These are phyloP conservation scores for Phytophthora fragariaefolia DNA, from an alignment of 352 stramenopile genomes.

Conservation along the genomic window DNA sequence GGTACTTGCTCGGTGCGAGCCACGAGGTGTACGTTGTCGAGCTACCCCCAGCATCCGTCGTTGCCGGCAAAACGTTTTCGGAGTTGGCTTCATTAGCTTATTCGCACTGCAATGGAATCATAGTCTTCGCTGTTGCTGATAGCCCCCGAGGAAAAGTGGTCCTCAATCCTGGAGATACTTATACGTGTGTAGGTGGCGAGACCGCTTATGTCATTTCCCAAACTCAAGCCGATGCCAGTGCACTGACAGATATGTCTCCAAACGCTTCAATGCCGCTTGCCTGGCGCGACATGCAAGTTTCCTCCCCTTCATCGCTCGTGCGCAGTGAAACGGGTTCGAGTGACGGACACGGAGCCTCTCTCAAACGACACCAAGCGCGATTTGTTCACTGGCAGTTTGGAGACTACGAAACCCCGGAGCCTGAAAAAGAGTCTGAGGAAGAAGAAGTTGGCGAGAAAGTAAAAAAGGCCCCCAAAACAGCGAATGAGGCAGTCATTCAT, in stretches of 20 bases:
- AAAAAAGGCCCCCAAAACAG: slow-evolving; percentile 24
- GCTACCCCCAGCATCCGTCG: slow-evolving; percentile 56
- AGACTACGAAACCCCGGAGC: slow-evolving; percentile 35
- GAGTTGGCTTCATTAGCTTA: slow-evolving; percentile 83
- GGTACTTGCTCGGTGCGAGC: slow-evolving; percentile 76
- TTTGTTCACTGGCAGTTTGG: slow-evolving; percentile 38
- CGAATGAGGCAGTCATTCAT: slow-evolving; percentile 57
- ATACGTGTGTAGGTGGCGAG: slow-evolving; percentile 71
- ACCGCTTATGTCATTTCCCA: slow-evolving; percentile 80
- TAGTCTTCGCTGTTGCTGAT: slow-evolving; percentile 73
- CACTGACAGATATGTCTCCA: slow-evolving; percentile 38
- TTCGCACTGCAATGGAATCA: slow-evolving; percentile 74
- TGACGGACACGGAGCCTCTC: slow-evolving; percentile 18
- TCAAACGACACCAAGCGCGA: slow-evolving; percentile 38
- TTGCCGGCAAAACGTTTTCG: slow-evolving; percentile 78
- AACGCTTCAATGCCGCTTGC: slow-evolving; percentile 37
- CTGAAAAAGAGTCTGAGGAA: slow-evolving; percentile 33
- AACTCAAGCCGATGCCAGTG: slow-evolving; percentile 46
- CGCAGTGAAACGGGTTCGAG: slow-evolving; percentile 32
- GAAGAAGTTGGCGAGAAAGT: slow-evolving; percentile 23
- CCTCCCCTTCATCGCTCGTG: slow-evolving; percentile 36
- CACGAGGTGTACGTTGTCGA: slow-evolving; percentile 84
- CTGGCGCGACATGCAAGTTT: slow-evolving; percentile 42
- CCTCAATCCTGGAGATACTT: slow-evolving; percentile 82
- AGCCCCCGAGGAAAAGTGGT: slow-evolving; percentile 56